Evolutionary conservation across 1,284 basidiomycete species (phyloP).

Genomic region (Rhodotorula sp.): DNA sequence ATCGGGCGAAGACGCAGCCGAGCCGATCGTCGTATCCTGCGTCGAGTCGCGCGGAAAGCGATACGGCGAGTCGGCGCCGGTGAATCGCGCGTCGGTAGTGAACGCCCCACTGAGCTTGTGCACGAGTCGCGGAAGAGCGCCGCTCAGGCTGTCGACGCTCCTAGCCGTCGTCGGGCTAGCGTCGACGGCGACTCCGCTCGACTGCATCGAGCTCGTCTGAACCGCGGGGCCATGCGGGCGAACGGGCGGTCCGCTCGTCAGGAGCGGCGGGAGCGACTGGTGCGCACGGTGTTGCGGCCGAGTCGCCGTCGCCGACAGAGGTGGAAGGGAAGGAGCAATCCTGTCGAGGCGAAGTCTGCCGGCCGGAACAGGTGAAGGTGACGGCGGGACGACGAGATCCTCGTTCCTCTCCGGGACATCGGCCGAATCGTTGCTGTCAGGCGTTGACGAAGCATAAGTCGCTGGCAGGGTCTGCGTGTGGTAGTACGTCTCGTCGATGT

Average conservation of each 20-base stretch:
- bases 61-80: neutral
- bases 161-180: neutral
- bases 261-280: conserved; percentile 5
- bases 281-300: neutral
- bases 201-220: neutral
- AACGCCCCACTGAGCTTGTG: neutral
- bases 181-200: neutral
- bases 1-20: neutral
- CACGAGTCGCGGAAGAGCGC: neutral
- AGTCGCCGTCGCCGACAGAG: neutral
- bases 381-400: conserved; percentile 3
- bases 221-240: neutral
- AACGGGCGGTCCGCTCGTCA: neutral
- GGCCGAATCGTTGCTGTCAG: neutral
- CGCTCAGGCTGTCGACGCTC: neutral
- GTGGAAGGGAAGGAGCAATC: neutral
- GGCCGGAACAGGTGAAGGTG: neutral
- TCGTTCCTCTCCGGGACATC: neutral
- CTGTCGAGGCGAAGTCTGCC: neutral
- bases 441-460: conserved; percentile 1
- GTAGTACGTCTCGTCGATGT: conserved; percentile 5
- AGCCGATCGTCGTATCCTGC: neutral
- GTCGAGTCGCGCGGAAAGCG: neutral
- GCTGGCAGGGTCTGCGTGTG: conserved; percentile 7
- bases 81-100: neutral